A percentile compares a stretch with the other conserved stretches of the same genome.
These are phyloP conservation scores for Fagus sylvatica DNA, from an alignment of 306 rosid genomes.

Conservation along the genomic window DNA sequence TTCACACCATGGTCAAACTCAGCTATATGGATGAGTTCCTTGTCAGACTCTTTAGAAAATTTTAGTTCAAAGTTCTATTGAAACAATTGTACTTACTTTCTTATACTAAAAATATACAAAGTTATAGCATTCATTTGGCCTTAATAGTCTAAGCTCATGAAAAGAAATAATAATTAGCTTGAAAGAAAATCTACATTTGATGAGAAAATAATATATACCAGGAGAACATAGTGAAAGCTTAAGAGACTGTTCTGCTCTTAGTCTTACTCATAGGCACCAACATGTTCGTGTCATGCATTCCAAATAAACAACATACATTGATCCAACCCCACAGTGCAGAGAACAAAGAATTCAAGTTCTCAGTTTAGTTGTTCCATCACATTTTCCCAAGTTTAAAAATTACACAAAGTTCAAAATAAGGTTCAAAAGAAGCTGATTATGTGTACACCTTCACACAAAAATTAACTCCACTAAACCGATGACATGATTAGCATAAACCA, in stretches of 20 bases:
- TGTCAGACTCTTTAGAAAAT: background rate
- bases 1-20: background rate
- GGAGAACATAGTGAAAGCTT: too few species aligned
- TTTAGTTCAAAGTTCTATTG: background rate
- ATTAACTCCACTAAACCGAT: background rate
- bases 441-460: background rate
- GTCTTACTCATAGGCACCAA: background rate
- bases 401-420: background rate
- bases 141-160: too few species aligned
- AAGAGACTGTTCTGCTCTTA: background rate
- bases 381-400: background rate
- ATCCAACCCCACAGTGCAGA: background rate
- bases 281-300: background rate
- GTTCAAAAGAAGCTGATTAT: background rate
- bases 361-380: background rate
- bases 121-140: too few species aligned
- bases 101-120: too few species aligned
- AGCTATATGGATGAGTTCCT: background rate
- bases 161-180: too few species aligned
- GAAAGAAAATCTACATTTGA: too few species aligned
- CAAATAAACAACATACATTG: background rate
- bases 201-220: too few species aligned
- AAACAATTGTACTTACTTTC: too few species aligned
- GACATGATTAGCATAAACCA: background rate
- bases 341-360: background rate